Percentiles rank a stretch among this genome's conserved stretches.
phyloP scores from a whole-genome alignment of 106 monocot species.

The Phalaenopsis aphrodite region DNA sequence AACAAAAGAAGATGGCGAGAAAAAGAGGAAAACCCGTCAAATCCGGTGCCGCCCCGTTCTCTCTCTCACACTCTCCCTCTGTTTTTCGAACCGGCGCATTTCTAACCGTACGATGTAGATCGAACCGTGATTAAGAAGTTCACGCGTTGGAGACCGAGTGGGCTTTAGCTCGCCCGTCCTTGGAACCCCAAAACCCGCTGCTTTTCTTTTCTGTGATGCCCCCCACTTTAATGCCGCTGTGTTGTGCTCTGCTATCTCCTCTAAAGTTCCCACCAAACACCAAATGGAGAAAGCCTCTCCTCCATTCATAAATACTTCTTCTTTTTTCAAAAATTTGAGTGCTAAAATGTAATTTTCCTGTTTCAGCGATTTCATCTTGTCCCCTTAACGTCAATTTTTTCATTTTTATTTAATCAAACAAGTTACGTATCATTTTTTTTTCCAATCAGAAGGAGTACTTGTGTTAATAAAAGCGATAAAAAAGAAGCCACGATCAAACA shows the following conservation, averaged over 20 bases:
- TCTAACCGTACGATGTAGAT: not conserved
- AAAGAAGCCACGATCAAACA: too few relatives aligned
- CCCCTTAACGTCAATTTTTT: not conserved
- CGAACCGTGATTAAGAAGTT: not conserved
- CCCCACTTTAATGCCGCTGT: slow-evolving; percentile 7
- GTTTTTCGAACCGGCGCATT: not conserved
- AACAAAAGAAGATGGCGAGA: slow-evolving; percentile 7
- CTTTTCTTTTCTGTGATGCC: slow-evolving; percentile 9
- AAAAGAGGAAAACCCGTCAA: slow-evolving; percentile 13
- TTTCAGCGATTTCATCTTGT: too few relatives aligned
- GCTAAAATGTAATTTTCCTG: not conserved
- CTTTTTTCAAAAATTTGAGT: not conserved
- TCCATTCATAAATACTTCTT: slow-evolving; percentile 3
- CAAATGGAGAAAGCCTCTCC: not conserved
- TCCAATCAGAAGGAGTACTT: too few relatives aligned
- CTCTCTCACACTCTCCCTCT: not conserved
- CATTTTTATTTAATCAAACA: not conserved
- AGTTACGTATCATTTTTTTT: too few relatives aligned
- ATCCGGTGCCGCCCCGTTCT: slow-evolving; percentile 5
- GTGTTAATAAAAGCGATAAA: too few relatives aligned
- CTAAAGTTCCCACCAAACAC: slow-evolving; percentile 5
- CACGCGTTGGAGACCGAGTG: not conserved
- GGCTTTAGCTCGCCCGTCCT: not conserved
- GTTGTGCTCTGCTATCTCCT: not conserved
- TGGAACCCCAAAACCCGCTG: slow-evolving; percentile 8